phyloP scores from a whole-genome alignment of 1,139 yeast genomes.

The Lodderomyces oxycetoniae region DNA sequence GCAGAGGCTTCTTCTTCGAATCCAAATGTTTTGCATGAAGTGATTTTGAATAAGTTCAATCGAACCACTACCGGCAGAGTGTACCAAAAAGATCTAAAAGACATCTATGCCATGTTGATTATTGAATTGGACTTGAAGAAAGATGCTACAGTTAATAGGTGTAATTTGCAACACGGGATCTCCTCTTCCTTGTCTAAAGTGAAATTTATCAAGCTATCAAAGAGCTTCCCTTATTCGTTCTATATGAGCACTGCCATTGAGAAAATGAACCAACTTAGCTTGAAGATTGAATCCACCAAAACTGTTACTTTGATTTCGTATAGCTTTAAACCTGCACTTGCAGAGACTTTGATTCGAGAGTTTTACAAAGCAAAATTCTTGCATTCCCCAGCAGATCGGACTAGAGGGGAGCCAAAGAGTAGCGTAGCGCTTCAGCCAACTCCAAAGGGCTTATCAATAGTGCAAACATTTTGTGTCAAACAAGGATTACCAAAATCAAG shows the following conservation, averaged over 20 bases:
- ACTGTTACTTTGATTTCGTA: slow-evolving; percentile 60
- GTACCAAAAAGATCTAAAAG: slow-evolving; percentile 53
- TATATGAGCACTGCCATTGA: slow-evolving; percentile 47
- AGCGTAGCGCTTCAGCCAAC: slow-evolving; percentile 68
- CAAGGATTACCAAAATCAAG: slow-evolving; percentile 45
- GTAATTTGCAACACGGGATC: not conserved
- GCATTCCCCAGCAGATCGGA: slow-evolving; percentile 75
- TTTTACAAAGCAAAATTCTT: slow-evolving; percentile 66
- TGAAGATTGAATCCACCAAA: slow-evolving; percentile 44
- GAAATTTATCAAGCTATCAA: slow-evolving; percentile 8
- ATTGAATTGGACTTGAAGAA: slow-evolving; percentile 44
- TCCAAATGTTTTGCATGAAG: slow-evolving; percentile 38
- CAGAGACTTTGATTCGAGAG: slow-evolving; percentile 43
- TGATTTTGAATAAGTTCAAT: slow-evolving; percentile 28
- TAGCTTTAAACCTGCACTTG: slow-evolving; percentile 50
- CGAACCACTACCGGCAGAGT: slow-evolving; percentile 51
- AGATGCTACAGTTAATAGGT: slow-evolving; percentile 5
- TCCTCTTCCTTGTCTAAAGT: not conserved
- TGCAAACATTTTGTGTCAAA: slow-evolving; percentile 55
- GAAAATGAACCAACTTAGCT: slow-evolving; percentile 45
- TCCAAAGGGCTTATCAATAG: slow-evolving; percentile 79
- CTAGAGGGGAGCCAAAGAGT: slow-evolving; percentile 44
- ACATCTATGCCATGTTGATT: slow-evolving; percentile 50
- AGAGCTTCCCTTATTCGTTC: slow-evolving; percentile 50
- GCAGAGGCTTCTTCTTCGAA: too few relatives aligned